These are phyloP conservation scores for Helianthus tuberosus DNA, from an alignment of 129 eudicot species.

Conservation along the genomic window DNA sequence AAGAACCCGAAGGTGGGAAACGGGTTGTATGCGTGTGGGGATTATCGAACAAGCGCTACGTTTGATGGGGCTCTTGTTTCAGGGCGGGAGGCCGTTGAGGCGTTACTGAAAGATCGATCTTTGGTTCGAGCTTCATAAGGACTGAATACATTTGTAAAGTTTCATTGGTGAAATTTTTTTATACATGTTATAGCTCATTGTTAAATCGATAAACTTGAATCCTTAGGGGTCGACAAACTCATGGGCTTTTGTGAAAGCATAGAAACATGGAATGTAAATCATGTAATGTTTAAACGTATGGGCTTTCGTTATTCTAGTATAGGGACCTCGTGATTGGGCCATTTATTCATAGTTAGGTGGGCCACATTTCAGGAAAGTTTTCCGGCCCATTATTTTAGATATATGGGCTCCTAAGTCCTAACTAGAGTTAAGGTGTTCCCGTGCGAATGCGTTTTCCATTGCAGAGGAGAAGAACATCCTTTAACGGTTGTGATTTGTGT, in stretches of 20 bases:
- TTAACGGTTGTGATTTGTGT: no score
- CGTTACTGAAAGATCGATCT: conserved; percentile 62
- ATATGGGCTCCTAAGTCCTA: no score
- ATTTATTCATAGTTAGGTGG: no score
- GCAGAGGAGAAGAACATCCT: no score
- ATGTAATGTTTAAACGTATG: neutral
- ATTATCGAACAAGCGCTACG: conserved; percentile 83
- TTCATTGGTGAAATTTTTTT: neutral
- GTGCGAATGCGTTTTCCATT: no score
- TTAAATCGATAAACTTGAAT: neutral
- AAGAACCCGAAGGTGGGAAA: conserved; percentile 60
- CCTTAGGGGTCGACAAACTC: no score
- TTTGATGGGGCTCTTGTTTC: conserved; percentile 98
- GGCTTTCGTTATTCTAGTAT: neutral
- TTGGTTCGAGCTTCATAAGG: conserved; percentile 35
- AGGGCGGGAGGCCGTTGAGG: conserved; percentile 83
- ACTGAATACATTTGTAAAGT: conserved; percentile 18
- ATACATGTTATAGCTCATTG: neutral
- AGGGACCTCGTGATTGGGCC: no score
- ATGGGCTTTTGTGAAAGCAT: no score
- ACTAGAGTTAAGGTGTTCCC: no score
- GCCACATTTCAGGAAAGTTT: neutral
- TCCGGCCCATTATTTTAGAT: no score
- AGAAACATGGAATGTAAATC: no score
- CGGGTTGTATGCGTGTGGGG: conserved; percentile 86